Evolutionary conservation across 345 rosid genomes (phyloP).

Genomic region (Eucalyptus victrix): DNA sequence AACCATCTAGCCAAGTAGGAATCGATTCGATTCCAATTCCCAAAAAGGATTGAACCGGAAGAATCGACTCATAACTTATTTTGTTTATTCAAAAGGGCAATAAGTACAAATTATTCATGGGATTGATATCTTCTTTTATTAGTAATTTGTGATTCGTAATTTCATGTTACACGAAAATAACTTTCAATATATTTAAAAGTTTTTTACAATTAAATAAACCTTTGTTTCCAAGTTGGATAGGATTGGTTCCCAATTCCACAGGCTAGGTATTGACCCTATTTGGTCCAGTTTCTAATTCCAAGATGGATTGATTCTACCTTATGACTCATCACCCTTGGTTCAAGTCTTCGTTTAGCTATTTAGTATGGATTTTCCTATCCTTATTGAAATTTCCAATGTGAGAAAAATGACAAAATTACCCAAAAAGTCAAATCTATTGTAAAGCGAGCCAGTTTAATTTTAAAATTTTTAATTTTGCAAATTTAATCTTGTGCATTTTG

Average conservation of each 20-base stretch:
- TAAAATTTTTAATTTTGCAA: too few species aligned
- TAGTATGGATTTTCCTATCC: not conserved
- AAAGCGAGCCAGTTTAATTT: fast-evolving
- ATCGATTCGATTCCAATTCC: fast-evolving
- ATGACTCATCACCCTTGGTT: not conserved
- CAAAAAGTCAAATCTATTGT: too few species aligned
- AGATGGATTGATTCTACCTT: not conserved
- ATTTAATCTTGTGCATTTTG: too few species aligned
- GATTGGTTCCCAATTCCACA: fast-evolving
- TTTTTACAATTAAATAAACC: not conserved
- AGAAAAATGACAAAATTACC: not conserved
- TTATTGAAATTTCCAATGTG: not conserved
- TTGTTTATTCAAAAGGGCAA: not conserved
- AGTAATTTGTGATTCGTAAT: not conserved
- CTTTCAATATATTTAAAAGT: not conserved
- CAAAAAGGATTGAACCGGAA: fast-evolving
- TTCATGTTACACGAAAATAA: not conserved
- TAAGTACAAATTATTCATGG: not conserved
- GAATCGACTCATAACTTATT: not conserved
- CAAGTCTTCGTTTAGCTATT: not conserved
- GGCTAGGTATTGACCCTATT: not conserved
- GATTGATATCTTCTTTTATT: not conserved
- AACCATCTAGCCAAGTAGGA: not conserved
- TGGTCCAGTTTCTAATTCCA: fast-evolving
- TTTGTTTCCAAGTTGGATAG: not conserved